Evolutionary conservation across 1,139 yeast species (phyloP).

Genomic region (Casaregolazyma suthepensis): DNA sequence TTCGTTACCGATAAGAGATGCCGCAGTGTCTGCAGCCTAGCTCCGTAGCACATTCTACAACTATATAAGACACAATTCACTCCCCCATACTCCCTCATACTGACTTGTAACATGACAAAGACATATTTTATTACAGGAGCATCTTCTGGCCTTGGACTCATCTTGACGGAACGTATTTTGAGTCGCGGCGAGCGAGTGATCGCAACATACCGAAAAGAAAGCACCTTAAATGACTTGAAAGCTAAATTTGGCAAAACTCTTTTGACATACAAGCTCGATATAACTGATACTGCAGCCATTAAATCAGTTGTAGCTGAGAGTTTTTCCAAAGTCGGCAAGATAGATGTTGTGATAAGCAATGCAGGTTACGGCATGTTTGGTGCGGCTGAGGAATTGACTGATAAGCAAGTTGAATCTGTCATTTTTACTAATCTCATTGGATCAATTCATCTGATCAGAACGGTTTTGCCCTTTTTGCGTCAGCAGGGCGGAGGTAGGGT

Average conservation of each 20-base stretch:
- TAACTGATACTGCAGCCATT: background rate
- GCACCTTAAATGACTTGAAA: background rate
- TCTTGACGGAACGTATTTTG: background rate
- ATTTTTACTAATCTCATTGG: background rate
- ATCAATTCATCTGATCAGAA: background rate
- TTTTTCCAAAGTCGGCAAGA: background rate
- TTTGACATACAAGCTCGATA: background rate
- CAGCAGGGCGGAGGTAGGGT: background rate
- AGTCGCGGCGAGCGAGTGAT: background rate
- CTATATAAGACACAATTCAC: background rate
- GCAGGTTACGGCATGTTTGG: background rate
- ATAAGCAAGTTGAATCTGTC: background rate
- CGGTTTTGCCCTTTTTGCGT: background rate
- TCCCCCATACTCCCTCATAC: no score
- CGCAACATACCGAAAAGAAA: background rate
- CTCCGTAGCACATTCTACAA: background rate
- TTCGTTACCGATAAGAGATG: background rate
- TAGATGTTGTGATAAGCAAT: background rate
- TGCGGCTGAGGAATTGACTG: background rate
- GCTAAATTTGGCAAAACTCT: background rate
- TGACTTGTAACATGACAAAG: background rate
- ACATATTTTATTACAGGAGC: background rate
- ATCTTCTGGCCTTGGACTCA: background rate
- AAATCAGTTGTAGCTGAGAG: background rate
- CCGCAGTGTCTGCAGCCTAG: background rate